phyloP scores from a whole-genome alignment of 768 basidiomycete species.

The Macrolepiota albuminosa region DNA sequence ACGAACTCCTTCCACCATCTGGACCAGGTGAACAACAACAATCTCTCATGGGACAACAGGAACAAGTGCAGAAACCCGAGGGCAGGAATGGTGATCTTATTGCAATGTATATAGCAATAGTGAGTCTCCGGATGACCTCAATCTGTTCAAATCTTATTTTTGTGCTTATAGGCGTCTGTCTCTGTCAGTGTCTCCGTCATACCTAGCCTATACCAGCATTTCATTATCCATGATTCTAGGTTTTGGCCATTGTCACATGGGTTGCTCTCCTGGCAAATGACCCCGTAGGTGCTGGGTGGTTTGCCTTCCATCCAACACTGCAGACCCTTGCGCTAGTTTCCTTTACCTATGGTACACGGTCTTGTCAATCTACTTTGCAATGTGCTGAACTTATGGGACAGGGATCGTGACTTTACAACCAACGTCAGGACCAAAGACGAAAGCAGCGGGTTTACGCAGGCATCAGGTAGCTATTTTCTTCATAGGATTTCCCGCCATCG shows the following conservation, averaged over 20 bases:
- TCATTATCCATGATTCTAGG: neutral
- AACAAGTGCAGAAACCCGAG: conserved; percentile 29
- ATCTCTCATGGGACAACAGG: conserved; percentile 23
- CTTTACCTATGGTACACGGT: conserved; percentile 55
- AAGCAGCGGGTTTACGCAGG: conserved; percentile 60
- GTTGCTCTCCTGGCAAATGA: conserved; percentile 7
- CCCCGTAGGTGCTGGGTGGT: conserved; percentile 45
- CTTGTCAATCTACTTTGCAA: neutral
- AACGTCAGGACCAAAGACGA: conserved; percentile 59
- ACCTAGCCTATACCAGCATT: neutral
- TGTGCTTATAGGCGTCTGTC: conserved; percentile 1
- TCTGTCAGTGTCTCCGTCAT: conserved; percentile 2
- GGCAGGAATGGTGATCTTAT: conserved; percentile 33
- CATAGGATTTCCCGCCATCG: conserved; percentile 51
- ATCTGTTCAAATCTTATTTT: neutral
- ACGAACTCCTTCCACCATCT: conserved; percentile 23
- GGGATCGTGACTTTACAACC: conserved; percentile 76
- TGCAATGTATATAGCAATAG: conserved; percentile 33
- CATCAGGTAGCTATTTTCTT: conserved; percentile 63
- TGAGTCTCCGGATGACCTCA: conserved; percentile 18
- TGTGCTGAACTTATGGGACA: conserved; percentile 18
- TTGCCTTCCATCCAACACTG: conserved; percentile 60
- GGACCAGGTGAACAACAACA: conserved; percentile 12
- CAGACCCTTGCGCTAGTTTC: conserved; percentile 52
- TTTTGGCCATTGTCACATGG: conserved; percentile 14